Base-by-base conservation (phyloP, 1,284 basidiomycete species). In the Rhodotorula sp. region DNA sequence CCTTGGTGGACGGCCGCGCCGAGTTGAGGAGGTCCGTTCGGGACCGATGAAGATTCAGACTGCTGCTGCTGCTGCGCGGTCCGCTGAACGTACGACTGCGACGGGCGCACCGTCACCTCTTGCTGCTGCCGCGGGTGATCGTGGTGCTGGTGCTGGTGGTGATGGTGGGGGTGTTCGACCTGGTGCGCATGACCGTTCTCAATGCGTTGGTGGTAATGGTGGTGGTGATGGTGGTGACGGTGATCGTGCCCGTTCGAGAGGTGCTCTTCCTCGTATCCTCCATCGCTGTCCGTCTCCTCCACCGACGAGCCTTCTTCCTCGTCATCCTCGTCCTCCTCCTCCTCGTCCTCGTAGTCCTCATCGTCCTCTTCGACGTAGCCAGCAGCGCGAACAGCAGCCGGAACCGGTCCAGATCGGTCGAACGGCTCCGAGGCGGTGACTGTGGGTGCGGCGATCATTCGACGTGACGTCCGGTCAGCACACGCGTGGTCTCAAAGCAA, bases 351-450 rank as follows among this genome's bases (percentile, higher is more conserved):
- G 22, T 85, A 86, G 62, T 87, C 80, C 3, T 88, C 89, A 4
- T 90, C 89, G 70, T 88, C 89, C 48, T 76, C 71, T 24, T 74
- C 77, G 84, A 84, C 82, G 81, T 93, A 96, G 48, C 95, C 95
- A 2, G 87, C 93, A 30, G 88, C 86, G 68, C 94, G 85, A 45
- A 99, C 95, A 61, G 94, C 95, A 33, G 93, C 93, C 56, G 91
- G 91, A 26, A 99, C 91, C 17, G 93, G 93, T 7, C 96, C 95
- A 62, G 88, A 89, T 65, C 95, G 85, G 83, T 97, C 93, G 84
- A 98, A 91, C 80, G 89, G 87, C 84, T 98, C 95, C 74, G 89
- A 91, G 62, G 94, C 93, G 66, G 97, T 93, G 67, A 99, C 86
- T 72, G 67, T 24, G 45, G 0, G 37, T 8, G 33, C 6, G 10